Base-by-base conservation (phyloP, 345 rosid species). In the Erodium maritimum region DNA sequence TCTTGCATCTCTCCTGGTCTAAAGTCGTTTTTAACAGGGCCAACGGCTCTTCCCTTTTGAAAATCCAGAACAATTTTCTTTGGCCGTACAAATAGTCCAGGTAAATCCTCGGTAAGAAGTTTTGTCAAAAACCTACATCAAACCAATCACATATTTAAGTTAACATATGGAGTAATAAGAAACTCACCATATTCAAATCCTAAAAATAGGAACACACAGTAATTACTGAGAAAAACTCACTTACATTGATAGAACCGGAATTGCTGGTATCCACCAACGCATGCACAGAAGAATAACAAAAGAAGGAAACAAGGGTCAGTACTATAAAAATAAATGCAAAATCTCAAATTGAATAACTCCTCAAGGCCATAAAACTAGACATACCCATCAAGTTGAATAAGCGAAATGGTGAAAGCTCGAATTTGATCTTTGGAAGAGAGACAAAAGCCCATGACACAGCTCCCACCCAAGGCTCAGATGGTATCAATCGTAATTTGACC, bases 61-160 rank as follows among this genome's bases (percentile, higher is more conserved):
- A 89, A 93, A 81, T 93, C 99, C 78, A 93, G 75, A 63, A 93
- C 97, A 68, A 93, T 93, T 83, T 89, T 93, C 79, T 89, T 89
- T 63, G 99, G 99, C 25, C 96, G 95, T 61, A 89, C 97, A 79
- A 93, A 93, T 66, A 89, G 65, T 61, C 73, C 79, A 60, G 99
- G 99, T 84, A 89, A 71, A 77, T 93, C 97, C 77, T 73, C 96
- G 21, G 97, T 93, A 51, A 89, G 87, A 73, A 89, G 88, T 71
- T 93, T 89, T 50, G 69, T 89, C 81, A 93, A 81, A 78, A 93
- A 89, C 96, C 97, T 93, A 67, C 64, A 62, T 23, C 50, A 56
- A 69, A 56, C 60, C 1, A 64, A 3, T 20, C 25, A 23, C 19
- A n/a, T n/a, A n/a, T n/a, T n/a, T n/a, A n/a, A n/a, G n/a, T n/a